phyloP scores from a whole-genome alignment of 345 rosid genomes.

The Streptanthus diversifolius region DNA sequence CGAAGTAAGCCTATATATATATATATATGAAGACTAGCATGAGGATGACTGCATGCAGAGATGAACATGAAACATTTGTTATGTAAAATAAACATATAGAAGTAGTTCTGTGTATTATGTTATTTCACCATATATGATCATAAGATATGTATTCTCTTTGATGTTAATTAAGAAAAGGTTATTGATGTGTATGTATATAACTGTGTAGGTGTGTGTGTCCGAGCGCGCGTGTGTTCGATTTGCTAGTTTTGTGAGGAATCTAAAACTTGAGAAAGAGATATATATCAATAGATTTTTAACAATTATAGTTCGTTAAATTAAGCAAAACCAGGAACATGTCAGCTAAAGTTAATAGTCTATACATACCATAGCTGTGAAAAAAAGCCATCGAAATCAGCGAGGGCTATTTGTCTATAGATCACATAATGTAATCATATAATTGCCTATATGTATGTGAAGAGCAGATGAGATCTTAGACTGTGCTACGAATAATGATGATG shows the following conservation, averaged over 20 bases:
- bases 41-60: slow-evolving; percentile 3
- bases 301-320: slow-evolving; percentile 19
- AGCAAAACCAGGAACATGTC: slow-evolving; percentile 28
- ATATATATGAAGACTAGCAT: too few relatives aligned
- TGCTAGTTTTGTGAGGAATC: slow-evolving; percentile 13
- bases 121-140: background rate
- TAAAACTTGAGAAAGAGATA: background rate
- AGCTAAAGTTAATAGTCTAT: slow-evolving; percentile 23
- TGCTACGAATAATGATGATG: slow-evolving; percentile 10
- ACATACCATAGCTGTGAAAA: slow-evolving; percentile 18
- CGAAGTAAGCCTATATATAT: background rate
- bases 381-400: slow-evolving; percentile 30
- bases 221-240: background rate
- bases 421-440: slow-evolving; percentile 22
- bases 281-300: slow-evolving; percentile 5
- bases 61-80: background rate
- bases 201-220: background rate
- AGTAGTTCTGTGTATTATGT: background rate
- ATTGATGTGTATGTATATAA: background rate
- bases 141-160: background rate
- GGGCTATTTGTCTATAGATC: slow-evolving; percentile 19
- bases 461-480: slow-evolving; percentile 13
- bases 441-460: background rate
- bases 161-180: background rate
- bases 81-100: background rate